Percentiles rank a stretch among this genome's conserved stretches.
These are phyloP conservation scores for Leccinum ochraceum DNA, from an alignment of 768 basidiomycete species.

Conservation along the genomic window DNA sequence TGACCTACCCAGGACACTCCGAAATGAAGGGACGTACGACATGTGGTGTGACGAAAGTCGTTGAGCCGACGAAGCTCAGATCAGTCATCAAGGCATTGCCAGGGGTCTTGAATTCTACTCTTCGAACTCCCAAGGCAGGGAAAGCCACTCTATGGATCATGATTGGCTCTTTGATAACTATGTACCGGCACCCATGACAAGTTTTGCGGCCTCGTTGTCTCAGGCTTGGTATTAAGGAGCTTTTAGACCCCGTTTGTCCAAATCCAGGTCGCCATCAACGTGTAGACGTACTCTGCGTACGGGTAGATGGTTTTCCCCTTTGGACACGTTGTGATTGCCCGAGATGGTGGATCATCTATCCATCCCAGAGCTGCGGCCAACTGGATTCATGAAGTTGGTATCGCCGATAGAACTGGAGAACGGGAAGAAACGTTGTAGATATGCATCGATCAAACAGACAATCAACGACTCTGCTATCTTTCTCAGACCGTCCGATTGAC, in stretches of 20 bases:
- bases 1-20: constrained; percentile 7
- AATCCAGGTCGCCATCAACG: not conserved
- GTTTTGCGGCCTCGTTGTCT: not conserved
- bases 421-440: not conserved
- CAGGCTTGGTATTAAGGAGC: not conserved
- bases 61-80: constrained; percentile 11
- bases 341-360: not conserved
- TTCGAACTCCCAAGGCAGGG: constrained; percentile 9
- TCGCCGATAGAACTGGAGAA: not conserved
- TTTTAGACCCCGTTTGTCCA: not conserved
- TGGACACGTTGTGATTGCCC: not conserved
- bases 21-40: constrained; percentile 5
- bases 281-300: constrained; percentile 16
- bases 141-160: not conserved
- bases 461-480: not conserved
- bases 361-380: constrained; percentile 3
- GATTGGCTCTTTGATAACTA: not conserved
- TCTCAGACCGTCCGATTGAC: not conserved
- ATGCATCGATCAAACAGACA: constrained; percentile 2
- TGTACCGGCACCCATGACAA: not conserved
- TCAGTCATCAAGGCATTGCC: constrained; percentile 8
- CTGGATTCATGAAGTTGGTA: not conserved
- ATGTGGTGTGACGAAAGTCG: constrained; percentile 8
- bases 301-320: not conserved
- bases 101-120: constrained; percentile 1